Percentiles rank a stretch among this genome's conserved stretches.
Evolutionary conservation across 2,329 filamentous ascomycete species (phyloP).

Genomic region (Metarhizium album): DNA sequence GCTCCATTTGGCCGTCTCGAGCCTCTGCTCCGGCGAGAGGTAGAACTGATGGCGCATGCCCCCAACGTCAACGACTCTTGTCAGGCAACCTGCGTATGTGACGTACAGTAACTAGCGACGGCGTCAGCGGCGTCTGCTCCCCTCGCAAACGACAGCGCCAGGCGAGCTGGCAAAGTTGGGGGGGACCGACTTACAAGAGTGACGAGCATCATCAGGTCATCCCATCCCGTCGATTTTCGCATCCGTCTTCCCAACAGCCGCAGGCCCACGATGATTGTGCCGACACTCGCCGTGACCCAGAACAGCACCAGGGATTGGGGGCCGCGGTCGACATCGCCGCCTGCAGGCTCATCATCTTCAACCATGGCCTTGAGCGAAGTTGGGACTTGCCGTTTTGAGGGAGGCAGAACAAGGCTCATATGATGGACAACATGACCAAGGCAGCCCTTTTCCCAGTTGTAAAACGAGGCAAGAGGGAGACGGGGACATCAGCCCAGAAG

Average conservation of each 20-base stretch:
- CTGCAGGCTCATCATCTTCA: no score
- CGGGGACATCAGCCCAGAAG: no score
- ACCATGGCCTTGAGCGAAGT: no score
- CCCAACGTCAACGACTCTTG: neutral
- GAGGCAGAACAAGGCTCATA: no score
- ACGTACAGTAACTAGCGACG: neutral
- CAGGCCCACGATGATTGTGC: constrained; percentile 1
- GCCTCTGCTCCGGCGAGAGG: neutral
- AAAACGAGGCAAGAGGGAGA: no score
- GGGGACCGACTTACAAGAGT: constrained; percentile 2
- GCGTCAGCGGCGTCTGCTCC: neutral
- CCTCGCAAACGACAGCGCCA: neutral
- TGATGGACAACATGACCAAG: no score
- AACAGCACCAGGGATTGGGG: neutral
- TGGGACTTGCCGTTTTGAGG: no score
- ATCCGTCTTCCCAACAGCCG: constrained; percentile 4
- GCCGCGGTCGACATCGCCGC: constrained; percentile 3
- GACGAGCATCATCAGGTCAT: constrained; percentile 6
- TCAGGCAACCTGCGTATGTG: neutral
- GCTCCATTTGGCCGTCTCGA: neutral
- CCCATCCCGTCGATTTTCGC: neutral
- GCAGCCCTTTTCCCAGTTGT: no score
- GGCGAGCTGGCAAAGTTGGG: neutral
- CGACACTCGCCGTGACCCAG: neutral
- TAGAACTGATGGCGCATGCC: constrained; percentile 1